Evolutionary conservation across 345 rosid genomes (phyloP).

Genomic region (Camelina neglecta): DNA sequence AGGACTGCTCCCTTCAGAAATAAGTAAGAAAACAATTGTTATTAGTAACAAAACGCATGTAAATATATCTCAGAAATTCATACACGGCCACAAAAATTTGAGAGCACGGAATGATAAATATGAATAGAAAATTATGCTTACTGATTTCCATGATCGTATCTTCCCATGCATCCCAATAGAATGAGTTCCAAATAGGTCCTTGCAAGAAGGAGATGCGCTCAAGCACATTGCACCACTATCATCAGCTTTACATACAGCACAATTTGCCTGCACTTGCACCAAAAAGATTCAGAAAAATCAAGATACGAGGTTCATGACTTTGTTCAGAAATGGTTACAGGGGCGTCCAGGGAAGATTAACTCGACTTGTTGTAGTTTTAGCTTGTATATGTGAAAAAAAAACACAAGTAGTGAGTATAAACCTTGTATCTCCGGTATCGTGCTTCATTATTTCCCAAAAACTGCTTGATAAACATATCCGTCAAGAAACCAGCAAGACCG

Average conservation of each 20-base stretch:
- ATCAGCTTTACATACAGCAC: conserved; percentile 94
- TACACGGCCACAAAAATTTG: conserved; percentile 15
- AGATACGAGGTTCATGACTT: conserved; percentile 4
- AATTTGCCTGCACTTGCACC: conserved; percentile 71
- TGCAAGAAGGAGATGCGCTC: conserved; percentile 82
- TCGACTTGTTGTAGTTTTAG: not conserved
- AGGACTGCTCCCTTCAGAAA: conserved; percentile 80
- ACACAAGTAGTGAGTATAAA: conserved; percentile 41
- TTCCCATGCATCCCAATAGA: conserved; percentile 86
- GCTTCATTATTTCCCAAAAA: conserved; percentile 98
- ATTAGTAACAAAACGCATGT: conserved; percentile 23
- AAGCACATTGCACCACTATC: conserved; percentile 84
- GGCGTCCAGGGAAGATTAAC: conserved; percentile 28
- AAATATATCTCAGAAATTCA: conserved; percentile 25
- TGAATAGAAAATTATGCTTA: conserved; percentile 50
- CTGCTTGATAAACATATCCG: conserved; percentile 87
- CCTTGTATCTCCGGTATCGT: conserved; percentile 93
- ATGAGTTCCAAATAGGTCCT: conserved; percentile 88
- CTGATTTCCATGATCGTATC: conserved; percentile 96
- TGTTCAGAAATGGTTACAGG: conserved; percentile 8
- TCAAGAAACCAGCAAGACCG: conserved; percentile 93
- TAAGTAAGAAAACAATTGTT: conserved; percentile 32
- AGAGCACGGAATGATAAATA: conserved; percentile 8
- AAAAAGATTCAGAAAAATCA: conserved; percentile 19
- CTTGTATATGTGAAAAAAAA: too few relatives aligned